These are phyloP conservation scores for Penstemon eatonii DNA, from an alignment of 257 asterid genomes.

Conservation along the genomic window DNA sequence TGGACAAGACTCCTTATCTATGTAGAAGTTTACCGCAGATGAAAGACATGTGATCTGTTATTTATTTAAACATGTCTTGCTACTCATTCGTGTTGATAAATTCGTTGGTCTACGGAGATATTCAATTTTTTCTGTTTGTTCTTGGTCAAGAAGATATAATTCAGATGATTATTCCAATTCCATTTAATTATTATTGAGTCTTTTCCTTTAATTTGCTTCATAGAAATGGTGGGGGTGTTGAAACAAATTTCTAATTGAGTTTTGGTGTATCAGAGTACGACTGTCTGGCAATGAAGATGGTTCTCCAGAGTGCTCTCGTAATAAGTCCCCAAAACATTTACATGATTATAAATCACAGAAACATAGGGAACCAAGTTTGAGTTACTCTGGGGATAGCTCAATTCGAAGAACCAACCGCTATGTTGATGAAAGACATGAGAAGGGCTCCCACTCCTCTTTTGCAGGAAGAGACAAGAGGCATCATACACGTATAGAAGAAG, in stretches of 20 bases:
- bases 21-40: too few relatives aligned
- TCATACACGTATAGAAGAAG: slow-evolving; percentile 45
- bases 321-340: slow-evolving; percentile 36
- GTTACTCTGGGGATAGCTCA: slow-evolving; percentile 57
- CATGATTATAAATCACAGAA: slow-evolving; percentile 31
- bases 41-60: too few relatives aligned
- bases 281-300: slow-evolving; percentile 37
- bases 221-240: background rate
- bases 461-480: slow-evolving; percentile 50
- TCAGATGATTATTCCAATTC: background rate
- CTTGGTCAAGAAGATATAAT: background rate
- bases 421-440: slow-evolving; percentile 47
- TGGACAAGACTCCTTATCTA: too few relatives aligned
- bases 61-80: background rate
- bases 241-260: slow-evolving; percentile 28
- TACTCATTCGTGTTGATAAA: background rate
- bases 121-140: slow-evolving; percentile 1
- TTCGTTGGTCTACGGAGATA: background rate
- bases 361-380: slow-evolving; percentile 41
- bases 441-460: slow-evolving; percentile 38
- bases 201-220: slow-evolving; percentile 18
- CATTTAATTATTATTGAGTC: background rate
- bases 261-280: slow-evolving; percentile 46
- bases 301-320: slow-evolving; percentile 34
- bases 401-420: slow-evolving; percentile 34